Evolutionary conservation across 2,329 filamentous ascomycete species (phyloP), one percentile per base, ranked within the genome.

Genomic region (Ophiostoma piceae): DNA sequence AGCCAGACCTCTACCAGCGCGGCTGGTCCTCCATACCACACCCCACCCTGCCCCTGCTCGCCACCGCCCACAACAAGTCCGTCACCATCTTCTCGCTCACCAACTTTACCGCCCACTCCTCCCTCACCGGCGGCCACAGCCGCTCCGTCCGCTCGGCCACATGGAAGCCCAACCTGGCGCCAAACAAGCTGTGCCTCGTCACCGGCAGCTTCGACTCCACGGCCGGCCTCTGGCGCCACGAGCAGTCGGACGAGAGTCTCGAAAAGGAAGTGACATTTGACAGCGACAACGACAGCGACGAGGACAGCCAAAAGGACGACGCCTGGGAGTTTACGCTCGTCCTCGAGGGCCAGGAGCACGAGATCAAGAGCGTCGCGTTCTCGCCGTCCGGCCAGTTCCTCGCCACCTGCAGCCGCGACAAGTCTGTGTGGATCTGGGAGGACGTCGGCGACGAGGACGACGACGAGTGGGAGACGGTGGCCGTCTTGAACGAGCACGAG

Each of bases 351-450:
- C 95, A 98, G 78, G 95, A 98, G 76, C 92, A 91, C 32, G 95
- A 99, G 80, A 91, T 99, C 82, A 90, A 97, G 82, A 83, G 86
- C 39, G 87, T 94, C 73, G 84, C 87, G 1, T 96, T 93, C 81
- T 88, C 85, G 22, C 88, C 91, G 0, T 87, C 87, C 0, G 91
- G 91, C 0, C 87, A 90, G 72, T 89, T 92, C 75, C 85, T 99
- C 4, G 95, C 95, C 6, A 97, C 94, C 0, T 97, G 94, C 79
- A 91, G 88, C 68, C 86, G 95, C 67, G 95, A 99, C 78, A 98
- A 98, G 82, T 91, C 88, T 19, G 92, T 98, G 22, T 99, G 95
- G 95, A 92, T 99, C 75, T 99, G 95, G 95, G 95, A 99, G 80
- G 95, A 98, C 78, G 86, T 97, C 69, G 86, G 87, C 54, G 81